Percentiles rank a stretch among this genome's conserved stretches.
Conservation (phyloP, 768 basidiomycete species). For the Chiua virens region DNA sequence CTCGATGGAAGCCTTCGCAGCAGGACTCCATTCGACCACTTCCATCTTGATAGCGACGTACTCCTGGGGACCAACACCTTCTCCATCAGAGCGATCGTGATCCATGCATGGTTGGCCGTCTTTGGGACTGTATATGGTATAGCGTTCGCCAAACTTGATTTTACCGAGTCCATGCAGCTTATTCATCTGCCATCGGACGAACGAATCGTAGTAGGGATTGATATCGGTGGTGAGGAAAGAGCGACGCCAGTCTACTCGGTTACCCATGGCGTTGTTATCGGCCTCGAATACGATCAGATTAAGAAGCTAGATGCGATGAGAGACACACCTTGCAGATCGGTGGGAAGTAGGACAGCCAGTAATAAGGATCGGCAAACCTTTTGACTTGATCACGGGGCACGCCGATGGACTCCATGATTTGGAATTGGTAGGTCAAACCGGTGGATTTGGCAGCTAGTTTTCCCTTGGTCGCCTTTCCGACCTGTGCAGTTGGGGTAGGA, state of each 20-base stretch:
- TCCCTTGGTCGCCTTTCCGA: conserved; percentile 90
- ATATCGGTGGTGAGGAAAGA: conserved; percentile 91
- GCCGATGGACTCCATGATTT: conserved; percentile 95
- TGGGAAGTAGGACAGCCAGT: conserved; percentile 95
- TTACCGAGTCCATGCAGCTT: conserved; percentile 83
- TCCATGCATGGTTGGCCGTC: conserved; percentile 99
- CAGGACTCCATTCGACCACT: conserved; percentile 79
- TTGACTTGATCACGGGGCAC: conserved; percentile 90
- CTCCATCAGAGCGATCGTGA: conserved; percentile 94
- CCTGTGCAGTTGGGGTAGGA: conserved; percentile 47
- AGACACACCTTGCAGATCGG: conserved; percentile 82
- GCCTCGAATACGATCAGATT: conserved; percentile 28
- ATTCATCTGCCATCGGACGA: conserved; percentile 98
- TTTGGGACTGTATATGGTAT: conserved; percentile 98
- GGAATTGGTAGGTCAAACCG: conserved; percentile 95
- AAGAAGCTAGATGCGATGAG: not conserved
- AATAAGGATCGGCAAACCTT: conserved; percentile 91
- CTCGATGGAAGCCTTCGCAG: conserved; percentile 61
- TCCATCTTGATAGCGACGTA: conserved; percentile 96
- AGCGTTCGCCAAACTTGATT: conserved; percentile 97
- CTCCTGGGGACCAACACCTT: conserved; percentile 93
- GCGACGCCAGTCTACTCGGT: conserved; percentile 96
- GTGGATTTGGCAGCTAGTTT: conserved; percentile 93
- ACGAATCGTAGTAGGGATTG: conserved; percentile 96
- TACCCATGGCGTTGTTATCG: conserved; percentile 87